A percentile compares a stretch with the other conserved stretches of the same genome.
These are phyloP conservation scores for Flaveria brownii DNA, from an alignment of 129 eudicot genomes.

Conservation along the genomic window DNA sequence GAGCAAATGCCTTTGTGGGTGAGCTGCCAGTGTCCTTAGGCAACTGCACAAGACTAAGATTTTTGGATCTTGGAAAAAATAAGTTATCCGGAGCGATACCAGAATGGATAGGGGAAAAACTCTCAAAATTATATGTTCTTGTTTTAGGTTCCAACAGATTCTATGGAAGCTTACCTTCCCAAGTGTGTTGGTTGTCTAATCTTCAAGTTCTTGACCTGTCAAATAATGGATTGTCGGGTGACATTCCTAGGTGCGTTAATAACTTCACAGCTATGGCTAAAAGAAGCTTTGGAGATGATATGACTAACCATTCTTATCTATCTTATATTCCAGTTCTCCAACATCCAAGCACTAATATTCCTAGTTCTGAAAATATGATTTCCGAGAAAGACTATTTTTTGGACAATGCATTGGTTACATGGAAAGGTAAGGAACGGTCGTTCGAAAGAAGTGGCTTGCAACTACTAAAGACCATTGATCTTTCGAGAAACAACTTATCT, in stretches of 20 bases:
- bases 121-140: constrained; percentile 27
- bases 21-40: constrained; percentile 26
- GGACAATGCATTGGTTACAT: constrained; percentile 23
- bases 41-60: constrained; percentile 20
- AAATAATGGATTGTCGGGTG: constrained; percentile 27
- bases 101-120: constrained; percentile 32
- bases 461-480: constrained; percentile 30
- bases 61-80: constrained; percentile 34
- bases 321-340: no score
- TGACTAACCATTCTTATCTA: not conserved
- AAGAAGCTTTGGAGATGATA: not conserved
- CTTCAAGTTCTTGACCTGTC: constrained; percentile 37
- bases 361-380: no score
- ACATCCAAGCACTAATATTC: no score
- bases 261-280: constrained; percentile 20
- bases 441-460: constrained; percentile 7
- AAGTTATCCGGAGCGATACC: constrained; percentile 34
- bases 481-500: constrained; percentile 17
- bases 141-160: constrained; percentile 28
- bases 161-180: constrained; percentile 25
- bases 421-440: constrained; percentile 29
- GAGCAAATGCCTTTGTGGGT: constrained; percentile 31
- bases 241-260: constrained; percentile 27
- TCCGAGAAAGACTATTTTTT: no score
- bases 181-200: constrained; percentile 15